A percentile compares a stretch with the other conserved stretches of the same genome.
Conservation (phyloP, 345 rosid species). For the Gossypium anomalum region DNA sequence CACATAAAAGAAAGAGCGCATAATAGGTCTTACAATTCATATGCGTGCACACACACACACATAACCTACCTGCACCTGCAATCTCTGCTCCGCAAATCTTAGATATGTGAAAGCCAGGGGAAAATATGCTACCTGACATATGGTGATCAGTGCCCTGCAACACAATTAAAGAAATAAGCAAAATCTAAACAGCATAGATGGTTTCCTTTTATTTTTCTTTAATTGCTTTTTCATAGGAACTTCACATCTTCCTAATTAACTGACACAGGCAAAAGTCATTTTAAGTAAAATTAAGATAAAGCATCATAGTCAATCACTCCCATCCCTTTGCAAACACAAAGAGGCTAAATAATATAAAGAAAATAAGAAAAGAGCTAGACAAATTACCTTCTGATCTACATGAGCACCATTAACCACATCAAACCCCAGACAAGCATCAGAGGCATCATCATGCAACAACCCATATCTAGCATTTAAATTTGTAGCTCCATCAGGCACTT, state of each 20-base stretch:
- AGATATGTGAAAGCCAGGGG: conserved; percentile 55
- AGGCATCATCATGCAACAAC: conserved; percentile 21
- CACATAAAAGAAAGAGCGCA: background rate
- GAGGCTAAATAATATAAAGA: background rate
- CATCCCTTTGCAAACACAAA: background rate
- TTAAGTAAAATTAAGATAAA: background rate
- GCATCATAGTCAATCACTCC: background rate
- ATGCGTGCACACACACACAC: background rate
- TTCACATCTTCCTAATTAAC: background rate
- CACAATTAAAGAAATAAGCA: conserved; percentile 15
- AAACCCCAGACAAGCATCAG: conserved; percentile 27
- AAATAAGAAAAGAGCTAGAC: background rate
- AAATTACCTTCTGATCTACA: conserved; percentile 39
- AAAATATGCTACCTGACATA: conserved; percentile 47
- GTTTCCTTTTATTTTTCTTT: background rate
- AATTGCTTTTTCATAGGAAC: background rate
- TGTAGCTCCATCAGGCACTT: conserved; percentile 27
- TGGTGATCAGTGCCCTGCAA: conserved; percentile 36
- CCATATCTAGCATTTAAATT: conserved; percentile 25
- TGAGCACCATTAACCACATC: conserved; percentile 28
- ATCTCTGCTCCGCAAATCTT: conserved; percentile 35
- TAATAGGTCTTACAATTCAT: background rate
- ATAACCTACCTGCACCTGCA: conserved; percentile 38
- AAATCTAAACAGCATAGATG: background rate
- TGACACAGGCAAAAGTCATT: background rate